Evolutionary conservation across 345 rosid genomes (phyloP), one percentile per base, ranked within the genome.

Genomic region (Gossypium raimondii): DNA sequence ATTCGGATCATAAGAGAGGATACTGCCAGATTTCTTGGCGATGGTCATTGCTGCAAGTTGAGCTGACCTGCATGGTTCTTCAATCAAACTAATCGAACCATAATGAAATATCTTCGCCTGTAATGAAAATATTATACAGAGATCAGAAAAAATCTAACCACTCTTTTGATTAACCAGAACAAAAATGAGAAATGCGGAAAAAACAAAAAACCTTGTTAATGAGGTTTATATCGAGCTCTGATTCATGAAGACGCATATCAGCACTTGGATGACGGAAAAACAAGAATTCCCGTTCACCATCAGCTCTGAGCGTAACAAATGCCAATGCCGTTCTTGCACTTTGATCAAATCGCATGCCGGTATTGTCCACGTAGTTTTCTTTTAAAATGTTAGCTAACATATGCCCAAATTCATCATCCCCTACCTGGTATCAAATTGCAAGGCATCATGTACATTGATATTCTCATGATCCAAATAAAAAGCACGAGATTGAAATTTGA

Each of bases 211-310:
- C 99, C 97, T 88, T 77, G 81, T 87, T 81, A 47, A 96, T 86
- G 27, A 93, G 88, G 80, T 90, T 82, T 38, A 72, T 75, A 60
- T 92, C 89, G 48, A 96, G 90, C 63, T 96, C 99, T 66, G 97
- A 89, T 79, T 91, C 97, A 43, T 51, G 83, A 75, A 96, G 93
- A 78, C 85, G 97, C 98, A 95, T 95, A 84, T 95, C 99, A 17
- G 99, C 99, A 87, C 98, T 95, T 6, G 99, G 99, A 85, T 91
- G 89, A 57, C 98, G 91, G 74, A 90, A 96, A 86, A 96, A 96
- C 81, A 96, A 78, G 85, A 96, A 96, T 80, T 96, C 99, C 45
- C 99, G 97, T 79, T 96, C 98, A 13, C 99, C 99, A 65, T 96
- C 99, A 81, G 82, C 89, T 86, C 90, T 83, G 51, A 90, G 81